Base-by-base conservation (phyloP, 2,329 filamentous ascomycete genomes). In the Zasmidium citrigriseum region DNA sequence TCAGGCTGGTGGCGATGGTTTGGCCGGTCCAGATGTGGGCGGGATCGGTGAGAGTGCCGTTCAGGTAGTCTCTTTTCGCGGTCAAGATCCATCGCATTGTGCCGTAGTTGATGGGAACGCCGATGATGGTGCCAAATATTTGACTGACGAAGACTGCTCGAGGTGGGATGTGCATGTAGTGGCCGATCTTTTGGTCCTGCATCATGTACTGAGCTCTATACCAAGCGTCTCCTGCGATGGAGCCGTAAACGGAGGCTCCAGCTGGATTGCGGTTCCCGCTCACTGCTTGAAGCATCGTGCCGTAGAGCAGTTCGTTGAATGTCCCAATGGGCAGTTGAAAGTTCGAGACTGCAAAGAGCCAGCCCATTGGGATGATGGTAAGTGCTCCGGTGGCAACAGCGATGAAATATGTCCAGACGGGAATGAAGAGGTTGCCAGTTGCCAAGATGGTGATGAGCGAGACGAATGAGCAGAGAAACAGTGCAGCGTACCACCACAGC, bases 11-110 rank as follows among this genome's bases (percentile, higher is more conserved):
- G 0, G 80, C 76, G 1, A 87, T 73, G 1, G 67, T 68, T 64
- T 87, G 85, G 0, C 81, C 85, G 0, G 84, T 86, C 85, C 84
- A 87, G 64, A 87, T 84, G 57, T 84, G 79, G 0, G 83, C 76
- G 0, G 84, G 83, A 59, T 87, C 34, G 14, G 34, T 41, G 5
- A 41, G 14, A n/a, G 34, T 41, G 4, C 34, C 34, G 14, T 41
- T n/a, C 7, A 41, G 34, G 34, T 41, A 41, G 5, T 9, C 7
- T 4, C 34, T 11, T 16, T 41, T 41, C 7, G 34, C 5, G 34
- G 14, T n/a, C 7, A 41, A n/a, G 34, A 41, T 41, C 34, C 34
- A 41, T 9, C 34, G 5, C 34, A 41, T 41, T 7, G 34, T 41
- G 5, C 34, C 34, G 34, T 41, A 41, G 34, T 41, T 41, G 34